Conservation (phyloP, 2,329 filamentous ascomycete species). For the Laburnicola sp. region DNA sequence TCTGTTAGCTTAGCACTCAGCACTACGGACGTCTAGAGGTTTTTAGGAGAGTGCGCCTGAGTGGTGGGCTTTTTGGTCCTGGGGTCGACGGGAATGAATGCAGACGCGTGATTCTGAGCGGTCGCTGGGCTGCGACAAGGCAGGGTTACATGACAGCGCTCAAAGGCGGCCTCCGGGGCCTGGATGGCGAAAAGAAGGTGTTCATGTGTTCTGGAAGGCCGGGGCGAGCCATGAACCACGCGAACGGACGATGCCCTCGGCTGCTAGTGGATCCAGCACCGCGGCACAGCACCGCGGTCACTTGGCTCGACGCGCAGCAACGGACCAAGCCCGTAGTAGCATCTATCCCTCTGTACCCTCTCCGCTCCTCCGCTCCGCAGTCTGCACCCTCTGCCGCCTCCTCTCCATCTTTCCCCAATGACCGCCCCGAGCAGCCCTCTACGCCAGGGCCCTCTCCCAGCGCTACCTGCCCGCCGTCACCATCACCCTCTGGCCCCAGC, state of each 20-base stretch:
- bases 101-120: not conserved
- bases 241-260: no score
- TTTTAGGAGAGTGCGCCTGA: constrained; percentile 11
- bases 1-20: not conserved
- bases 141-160: not conserved
- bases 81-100: not conserved
- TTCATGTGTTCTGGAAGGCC: no score
- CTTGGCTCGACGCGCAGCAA: no score
- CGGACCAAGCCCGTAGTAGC: not conserved
- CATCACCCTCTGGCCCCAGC: not conserved
- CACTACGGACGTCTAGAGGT: constrained; percentile 13
- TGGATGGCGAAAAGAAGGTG: no score
- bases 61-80: constrained; percentile 20
- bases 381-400: not conserved
- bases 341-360: not conserved
- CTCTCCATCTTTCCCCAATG: constrained; percentile 7
- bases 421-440: not conserved
- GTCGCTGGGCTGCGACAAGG: not conserved
- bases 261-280: no score
- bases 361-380: no score
- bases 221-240: no score
- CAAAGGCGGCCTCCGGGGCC: no score
- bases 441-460: not conserved
- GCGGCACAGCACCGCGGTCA: no score
- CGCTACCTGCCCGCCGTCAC: not conserved